Base-by-base conservation (phyloP, 257 asterid genomes). In the Plantago major region DNA sequence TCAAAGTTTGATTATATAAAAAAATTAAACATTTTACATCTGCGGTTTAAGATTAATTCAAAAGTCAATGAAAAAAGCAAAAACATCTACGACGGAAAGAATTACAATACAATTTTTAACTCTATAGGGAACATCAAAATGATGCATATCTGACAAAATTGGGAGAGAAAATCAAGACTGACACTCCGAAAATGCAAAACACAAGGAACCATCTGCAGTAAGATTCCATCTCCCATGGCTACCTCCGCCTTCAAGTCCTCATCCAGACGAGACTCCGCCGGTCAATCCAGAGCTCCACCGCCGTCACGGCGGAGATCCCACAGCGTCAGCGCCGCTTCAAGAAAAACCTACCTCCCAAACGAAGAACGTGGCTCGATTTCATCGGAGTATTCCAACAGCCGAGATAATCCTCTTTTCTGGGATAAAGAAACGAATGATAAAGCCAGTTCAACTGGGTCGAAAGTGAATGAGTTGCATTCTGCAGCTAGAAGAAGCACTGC, bases 401-500 rank as follows among this genome's bases (percentile, higher is more conserved):
- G 86, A 65, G 95, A 90, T 3, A 90, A 90, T 69, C 96, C 96
- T 19, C 94, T 90, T 53, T 90, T 90, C 74, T 80, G 85, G 83
- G 79, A 70, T 37, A 51, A 70, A 16, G 80, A 71, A 42, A 66
- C 65, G 19, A 55, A 53, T 40, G 66, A 62, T 38, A 56, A 63
- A 42, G 18, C 28, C 58, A 16, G 26, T 9, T 60, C n/a, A 46
- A 60, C 30, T 18, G 73, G 49, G 30, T 16, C 57, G 13, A 12
- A 52, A 42, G 33, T 45, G 58, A 26, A 19, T 22, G 60, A 38
- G 42, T n/a, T 12, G 42, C n/a, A 45, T 55, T 58, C 71, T 48
- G 46, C 33, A 28, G 0, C 65, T 14, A 46, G 57, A 45, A 56
- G 45, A 60, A 67, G 69, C 55, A 58, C 50, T 28, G 58, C 22